phyloP scores from a whole-genome alignment of 306 rosid species.

The Cotoneaster glaucophyllus region DNA sequence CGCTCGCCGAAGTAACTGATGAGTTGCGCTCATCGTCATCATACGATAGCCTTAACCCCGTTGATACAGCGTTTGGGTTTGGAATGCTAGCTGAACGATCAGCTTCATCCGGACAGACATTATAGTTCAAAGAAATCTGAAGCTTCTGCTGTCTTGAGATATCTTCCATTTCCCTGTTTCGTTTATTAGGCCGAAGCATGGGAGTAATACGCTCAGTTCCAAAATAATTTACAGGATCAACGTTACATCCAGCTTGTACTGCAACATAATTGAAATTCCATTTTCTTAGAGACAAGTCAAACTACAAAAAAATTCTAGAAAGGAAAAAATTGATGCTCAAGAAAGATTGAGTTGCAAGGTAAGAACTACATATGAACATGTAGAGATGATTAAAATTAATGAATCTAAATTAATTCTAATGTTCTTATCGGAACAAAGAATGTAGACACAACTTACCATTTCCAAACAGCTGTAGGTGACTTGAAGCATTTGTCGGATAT shows the following conservation, averaged over 20 bases:
- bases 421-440: background rate
- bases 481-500: slow-evolving; percentile 57
- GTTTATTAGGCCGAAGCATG: slow-evolving; percentile 58
- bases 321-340: background rate
- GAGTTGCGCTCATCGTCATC: slow-evolving; percentile 94
- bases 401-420: background rate
- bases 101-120: slow-evolving; percentile 57
- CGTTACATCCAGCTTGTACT: slow-evolving; percentile 69
- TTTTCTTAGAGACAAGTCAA: slow-evolving; percentile 14
- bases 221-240: slow-evolving; percentile 73
- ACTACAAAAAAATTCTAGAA: background rate
- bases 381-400: background rate
- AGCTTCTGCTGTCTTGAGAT: slow-evolving; percentile 70
- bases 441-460: slow-evolving; percentile 43
- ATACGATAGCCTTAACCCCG: slow-evolving; percentile 80
- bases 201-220: slow-evolving; percentile 61
- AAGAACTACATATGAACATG: background rate
- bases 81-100: slow-evolving; percentile 64
- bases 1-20: slow-evolving; percentile 85
- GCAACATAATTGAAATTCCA: slow-evolving; percentile 24
- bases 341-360: background rate
- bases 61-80: slow-evolving; percentile 75
- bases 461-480: slow-evolving; percentile 76
- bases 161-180: slow-evolving; percentile 58
- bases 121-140: slow-evolving; percentile 75